Base-by-base conservation (phyloP, 2,329 filamentous ascomycete genomes). In the Diaporthe sp. region DNA sequence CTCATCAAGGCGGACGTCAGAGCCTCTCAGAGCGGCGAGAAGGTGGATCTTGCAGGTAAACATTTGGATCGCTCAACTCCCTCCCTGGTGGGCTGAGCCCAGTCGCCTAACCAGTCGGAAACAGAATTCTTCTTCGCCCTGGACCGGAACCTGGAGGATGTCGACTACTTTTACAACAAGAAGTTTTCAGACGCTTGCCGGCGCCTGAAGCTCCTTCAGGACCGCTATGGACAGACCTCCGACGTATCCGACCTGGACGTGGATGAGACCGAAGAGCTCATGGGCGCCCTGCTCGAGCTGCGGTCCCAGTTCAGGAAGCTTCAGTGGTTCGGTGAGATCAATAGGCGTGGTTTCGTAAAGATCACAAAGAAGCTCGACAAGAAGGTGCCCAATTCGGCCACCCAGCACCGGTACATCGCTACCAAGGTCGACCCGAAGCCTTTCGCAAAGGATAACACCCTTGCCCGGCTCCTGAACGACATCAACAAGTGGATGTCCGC, bases 331-430 rank as follows among this genome's bases (percentile, higher is more conserved):
- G 96, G 96, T 67, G 96, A 98, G 85, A 96, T 98, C 80, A 99
- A 99, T 83, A 91, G 96, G 70, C 90, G 95, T 77, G 97, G 97
- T 2, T 99, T 99, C 81, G 91, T 97, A 83, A 99, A 99, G 86
- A 99, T 99, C 83, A 98, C 97, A 69, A 99, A 99, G 87, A 99
- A 99, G 85, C 87, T 98, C 60, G 97, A 99, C 85, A 99, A 99
- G 86, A 98, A 97, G 85, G 91, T 98, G 3, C 89, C 93, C 1
- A 89, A 91, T 60, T 91, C 92, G 4, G 90, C 92, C 68, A 93
- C 94, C 0, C 96, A 98, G 85, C 92, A 94, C 81, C 91, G 92
- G 74, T 99, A 98, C 81, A 89, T 99, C 75, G 92, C 94, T 54
- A 95, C 95, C 61, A 98, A 97, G 85, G 96, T 99, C 74, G 95